phyloP scores from a whole-genome alignment of 1,284 basidiomycete genomes.

The Microbotryomycetes sp. region DNA sequence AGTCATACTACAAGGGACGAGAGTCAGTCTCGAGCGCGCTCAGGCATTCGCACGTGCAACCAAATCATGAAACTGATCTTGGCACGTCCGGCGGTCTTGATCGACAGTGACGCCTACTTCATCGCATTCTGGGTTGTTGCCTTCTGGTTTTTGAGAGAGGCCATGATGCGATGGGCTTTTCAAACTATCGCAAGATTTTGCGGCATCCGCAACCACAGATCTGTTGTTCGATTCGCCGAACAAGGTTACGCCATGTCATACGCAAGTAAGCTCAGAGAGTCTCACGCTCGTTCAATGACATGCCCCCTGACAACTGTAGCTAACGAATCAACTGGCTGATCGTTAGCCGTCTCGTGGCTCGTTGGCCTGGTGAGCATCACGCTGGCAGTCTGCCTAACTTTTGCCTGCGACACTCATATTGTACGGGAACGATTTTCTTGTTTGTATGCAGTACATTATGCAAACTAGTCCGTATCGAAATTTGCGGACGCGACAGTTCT shows the following conservation, averaged over 20 bases:
- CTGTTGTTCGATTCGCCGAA: constrained; percentile 78
- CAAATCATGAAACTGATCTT: no score
- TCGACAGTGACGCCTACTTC: constrained; percentile 51
- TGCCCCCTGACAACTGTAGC: not conserved
- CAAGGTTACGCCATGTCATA: constrained; percentile 87
- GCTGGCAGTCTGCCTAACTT: no score
- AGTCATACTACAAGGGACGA: constrained; percentile 28
- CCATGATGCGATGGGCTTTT: constrained; percentile 61
- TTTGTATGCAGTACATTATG: constrained; percentile 75
- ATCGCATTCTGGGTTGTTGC: constrained; percentile 66
- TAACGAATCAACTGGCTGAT: no score
- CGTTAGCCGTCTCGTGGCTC: constrained; percentile 58
- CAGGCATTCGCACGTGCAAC: not conserved
- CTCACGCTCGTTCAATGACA: not conserved
- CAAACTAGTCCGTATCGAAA: constrained; percentile 61
- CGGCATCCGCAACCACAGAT: constrained; percentile 42
- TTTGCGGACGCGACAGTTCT: constrained; percentile 63
- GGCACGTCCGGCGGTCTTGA: no score
- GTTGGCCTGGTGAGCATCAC: constrained; percentile 83
- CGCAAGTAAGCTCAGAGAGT: constrained; percentile 47
- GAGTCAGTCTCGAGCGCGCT: constrained; percentile 14
- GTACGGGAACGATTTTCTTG: no score
- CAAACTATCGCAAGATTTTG: constrained; percentile 71
- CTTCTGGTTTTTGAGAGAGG: constrained; percentile 73
- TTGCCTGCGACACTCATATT: no score